Evolutionary conservation across 1,284 basidiomycete species (phyloP).

Genomic region (Takashimella koratensis): DNA sequence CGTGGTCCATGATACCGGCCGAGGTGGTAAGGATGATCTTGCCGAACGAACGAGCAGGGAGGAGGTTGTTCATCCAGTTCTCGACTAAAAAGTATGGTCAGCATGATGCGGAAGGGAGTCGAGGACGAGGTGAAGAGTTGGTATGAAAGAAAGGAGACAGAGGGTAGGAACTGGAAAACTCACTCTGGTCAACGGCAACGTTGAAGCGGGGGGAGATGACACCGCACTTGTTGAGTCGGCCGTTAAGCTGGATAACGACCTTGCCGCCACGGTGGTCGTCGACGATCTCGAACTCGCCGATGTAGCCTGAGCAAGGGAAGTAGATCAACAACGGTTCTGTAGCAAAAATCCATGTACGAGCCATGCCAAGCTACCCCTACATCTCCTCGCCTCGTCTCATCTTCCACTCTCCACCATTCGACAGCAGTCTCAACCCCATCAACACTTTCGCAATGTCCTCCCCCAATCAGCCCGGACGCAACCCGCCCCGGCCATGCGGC

Average conservation of each 20-base stretch:
- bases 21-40: slow-evolving; percentile 94
- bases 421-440: no score
- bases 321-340: no score
- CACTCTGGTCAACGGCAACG: slow-evolving; percentile 87
- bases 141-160: slow-evolving; percentile 7
- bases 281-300: slow-evolving; percentile 98
- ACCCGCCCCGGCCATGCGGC: slow-evolving; percentile 44
- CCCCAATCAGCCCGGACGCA: slow-evolving; percentile 33
- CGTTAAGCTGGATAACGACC: slow-evolving; percentile 97
- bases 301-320: slow-evolving; percentile 69
- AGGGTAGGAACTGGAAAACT: slow-evolving; percentile 68
- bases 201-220: slow-evolving; percentile 99
- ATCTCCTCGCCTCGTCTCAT: no score
- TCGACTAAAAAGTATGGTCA: slow-evolving; percentile 27
- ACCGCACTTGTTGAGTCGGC: slow-evolving; percentile 96
- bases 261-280: slow-evolving; percentile 99
- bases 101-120: slow-evolving; percentile 5
- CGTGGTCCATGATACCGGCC: slow-evolving; percentile 98
- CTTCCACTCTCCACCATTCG: no score
- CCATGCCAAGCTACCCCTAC: no score
- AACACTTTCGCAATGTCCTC: slow-evolving; percentile 30
- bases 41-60: slow-evolving; percentile 93
- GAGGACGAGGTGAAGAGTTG: slow-evolving; percentile 8
- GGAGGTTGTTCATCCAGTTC: slow-evolving; percentile 73
- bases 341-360: no score